Base-by-base conservation (phyloP, 805 yeast species). In the Wickerhamiella sorbophila region DNA sequence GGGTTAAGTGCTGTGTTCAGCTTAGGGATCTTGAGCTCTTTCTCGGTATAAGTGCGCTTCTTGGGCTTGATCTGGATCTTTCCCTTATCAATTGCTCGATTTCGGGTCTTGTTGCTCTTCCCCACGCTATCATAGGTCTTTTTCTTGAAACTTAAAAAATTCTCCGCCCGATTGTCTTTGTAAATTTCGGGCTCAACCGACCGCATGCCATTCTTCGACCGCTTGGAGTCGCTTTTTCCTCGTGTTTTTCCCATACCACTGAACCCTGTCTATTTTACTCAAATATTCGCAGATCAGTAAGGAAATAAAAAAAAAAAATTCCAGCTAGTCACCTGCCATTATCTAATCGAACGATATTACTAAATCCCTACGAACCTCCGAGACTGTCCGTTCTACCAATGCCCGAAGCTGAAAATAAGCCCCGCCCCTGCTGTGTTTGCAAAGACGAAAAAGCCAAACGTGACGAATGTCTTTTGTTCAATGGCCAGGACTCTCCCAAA, bases 361-460 rank as follows among this genome's bases (percentile, higher is more conserved):
- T n/a, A n/a, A n/a, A n/a, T n/a, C n/a, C n/a, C n/a, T n/a, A n/a
- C n/a, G n/a, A n/a, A n/a, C n/a, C n/a, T n/a, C n/a, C n/a, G n/a
- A n/a, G n/a, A n/a, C n/a, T n/a, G n/a, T n/a, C n/a, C n/a, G n/a
- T n/a, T n/a, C 29, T 6, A 24, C 10, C 29, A 12, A 36, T 20
- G 19, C 29, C 19, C 38, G 38, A 18, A 16, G 21, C 10, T 16
- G 12, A 5, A 21, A 44, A 44, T 31, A 79, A 84, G 57, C 94
- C 94, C 49, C 88, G 87, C 64, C 96, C 98, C 45, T 88, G 98
- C 63, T 88, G 97, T 57, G 97, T 88, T 18, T 91, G 97, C 62
- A 72, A 78, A 52, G 81, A 80, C 27, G 85, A 85, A 56, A 85
- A 85, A 63, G 71, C 79, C 46, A 59, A 64, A 19, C 73, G 97